Conservation (phyloP, 176 grass and related monocot species). For the Paspalum vaginatum region DNA sequence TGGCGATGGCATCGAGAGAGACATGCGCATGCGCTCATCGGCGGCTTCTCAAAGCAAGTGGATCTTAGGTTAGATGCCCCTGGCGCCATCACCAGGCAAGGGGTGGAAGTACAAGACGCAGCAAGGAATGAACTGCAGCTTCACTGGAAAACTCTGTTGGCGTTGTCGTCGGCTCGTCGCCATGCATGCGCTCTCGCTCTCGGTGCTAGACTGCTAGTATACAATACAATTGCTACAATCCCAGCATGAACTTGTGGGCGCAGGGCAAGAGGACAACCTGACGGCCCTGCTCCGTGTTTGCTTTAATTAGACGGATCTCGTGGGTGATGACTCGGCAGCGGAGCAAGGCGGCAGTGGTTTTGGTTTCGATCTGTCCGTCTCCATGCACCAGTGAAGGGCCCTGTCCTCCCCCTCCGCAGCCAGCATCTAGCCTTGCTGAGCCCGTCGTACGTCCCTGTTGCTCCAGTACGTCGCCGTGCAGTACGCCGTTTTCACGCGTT, state of each 20-base stretch:
- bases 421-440: no score
- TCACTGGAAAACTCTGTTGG: background rate
- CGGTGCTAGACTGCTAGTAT: no score
- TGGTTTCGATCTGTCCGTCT: background rate
- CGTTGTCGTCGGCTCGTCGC: no score
- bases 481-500: no score
- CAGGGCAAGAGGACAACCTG: background rate
- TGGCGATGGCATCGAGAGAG: background rate
- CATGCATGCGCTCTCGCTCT: no score
- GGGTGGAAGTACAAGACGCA: background rate
- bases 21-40: background rate
- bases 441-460: background rate
- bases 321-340: background rate
- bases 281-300: background rate
- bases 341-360: background rate
- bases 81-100: background rate
- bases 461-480: background rate
- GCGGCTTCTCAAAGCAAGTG: background rate
- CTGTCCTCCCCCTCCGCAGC: no score
- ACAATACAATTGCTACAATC: no score
- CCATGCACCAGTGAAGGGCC: background rate
- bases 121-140: background rate
- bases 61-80: background rate
- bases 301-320: background rate
- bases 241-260: background rate